Conservation (phyloP, 2,329 filamentous ascomycete genomes). For the Bipolaris cookei region DNA sequence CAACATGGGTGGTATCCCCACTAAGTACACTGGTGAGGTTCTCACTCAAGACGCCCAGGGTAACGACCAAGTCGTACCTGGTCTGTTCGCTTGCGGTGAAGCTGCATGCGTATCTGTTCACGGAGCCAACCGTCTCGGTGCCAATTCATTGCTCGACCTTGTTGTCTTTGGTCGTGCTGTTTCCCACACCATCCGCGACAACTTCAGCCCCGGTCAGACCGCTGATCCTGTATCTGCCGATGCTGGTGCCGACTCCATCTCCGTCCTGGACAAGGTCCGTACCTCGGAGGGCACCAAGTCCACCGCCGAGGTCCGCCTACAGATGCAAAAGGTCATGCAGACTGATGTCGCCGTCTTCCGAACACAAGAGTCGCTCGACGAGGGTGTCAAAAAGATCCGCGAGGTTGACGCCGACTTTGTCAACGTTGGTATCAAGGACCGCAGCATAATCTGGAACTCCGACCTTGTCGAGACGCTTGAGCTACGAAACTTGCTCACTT, state of each 20-base stretch:
- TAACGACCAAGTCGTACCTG: conserved; percentile 90
- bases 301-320: conserved; percentile 84
- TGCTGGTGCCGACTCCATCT: conserved; percentile 85
- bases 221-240: conserved; percentile 83
- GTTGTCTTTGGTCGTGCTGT: conserved; percentile 98
- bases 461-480: conserved; percentile 96
- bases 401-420: conserved; percentile 81
- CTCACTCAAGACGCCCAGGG: conserved; percentile 84
- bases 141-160: conserved; percentile 96
- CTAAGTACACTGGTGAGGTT: conserved; percentile 96
- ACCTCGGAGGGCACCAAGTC: conserved; percentile 83
- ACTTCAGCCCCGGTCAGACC: conserved; percentile 81
- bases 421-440: conserved; percentile 93
- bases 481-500: conserved; percentile 92
- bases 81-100: conserved; percentile 95
- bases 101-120: conserved; percentile 97
- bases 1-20: conserved; percentile 99
- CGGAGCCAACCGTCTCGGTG: conserved; percentile 95
- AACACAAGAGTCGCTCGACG: conserved; percentile 89
- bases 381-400: conserved; percentile 87
- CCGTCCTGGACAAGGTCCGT: conserved; percentile 83
- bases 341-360: conserved; percentile 96
- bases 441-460: conserved; percentile 99
- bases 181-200: conserved; percentile 95
- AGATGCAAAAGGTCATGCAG: conserved; percentile 99